Evolutionary conservation across 2,329 filamentous ascomycete genomes (phyloP).

Genomic region (Didymella glomerata): DNA sequence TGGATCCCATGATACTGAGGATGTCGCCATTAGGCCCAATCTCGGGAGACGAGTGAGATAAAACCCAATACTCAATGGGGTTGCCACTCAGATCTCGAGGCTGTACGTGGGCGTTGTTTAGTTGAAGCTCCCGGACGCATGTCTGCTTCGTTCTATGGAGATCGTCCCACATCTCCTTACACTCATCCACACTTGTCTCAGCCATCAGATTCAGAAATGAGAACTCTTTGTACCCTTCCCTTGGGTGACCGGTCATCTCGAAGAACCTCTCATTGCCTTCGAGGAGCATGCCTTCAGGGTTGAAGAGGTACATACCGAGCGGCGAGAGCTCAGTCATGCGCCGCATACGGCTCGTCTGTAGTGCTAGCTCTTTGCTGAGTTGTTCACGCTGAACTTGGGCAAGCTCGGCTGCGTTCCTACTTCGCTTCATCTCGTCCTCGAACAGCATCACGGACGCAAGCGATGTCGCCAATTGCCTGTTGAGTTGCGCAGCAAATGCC

Average conservation of each 20-base stretch:
- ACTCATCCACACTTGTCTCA: slow-evolving; percentile 43
- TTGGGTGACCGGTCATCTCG: slow-evolving; percentile 56
- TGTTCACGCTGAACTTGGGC: slow-evolving; percentile 42
- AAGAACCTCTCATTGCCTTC: slow-evolving; percentile 59
- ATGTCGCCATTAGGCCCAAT: slow-evolving; percentile 37
- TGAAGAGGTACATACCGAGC: slow-evolving; percentile 46
- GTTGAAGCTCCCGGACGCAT: slow-evolving; percentile 55
- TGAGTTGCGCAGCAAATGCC: slow-evolving; percentile 43
- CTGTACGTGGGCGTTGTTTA: slow-evolving; percentile 48
- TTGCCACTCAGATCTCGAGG: slow-evolving; percentile 51
- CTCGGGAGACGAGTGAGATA: slow-evolving; percentile 46
- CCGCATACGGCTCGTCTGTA: slow-evolving; percentile 46
- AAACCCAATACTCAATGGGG: slow-evolving; percentile 56
- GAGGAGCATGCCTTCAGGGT: slow-evolving; percentile 52
- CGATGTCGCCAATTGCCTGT: slow-evolving; percentile 45
- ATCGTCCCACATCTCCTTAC: slow-evolving; percentile 53
- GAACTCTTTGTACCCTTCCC: slow-evolving; percentile 52
- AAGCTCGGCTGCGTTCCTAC: slow-evolving; percentile 36
- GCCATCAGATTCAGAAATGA: slow-evolving; percentile 55
- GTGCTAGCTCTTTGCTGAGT: slow-evolving; percentile 37
- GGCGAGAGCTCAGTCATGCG: slow-evolving; percentile 48
- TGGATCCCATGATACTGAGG: slow-evolving; percentile 42
- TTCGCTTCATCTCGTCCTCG: slow-evolving; percentile 45
- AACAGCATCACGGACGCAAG: slow-evolving; percentile 46
- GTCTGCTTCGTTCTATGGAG: slow-evolving; percentile 48